A percentile compares a stretch with the other conserved stretches of the same genome.
Evolutionary conservation across 345 rosid genomes (phyloP).

Genomic region (Isatis tinctoria): DNA sequence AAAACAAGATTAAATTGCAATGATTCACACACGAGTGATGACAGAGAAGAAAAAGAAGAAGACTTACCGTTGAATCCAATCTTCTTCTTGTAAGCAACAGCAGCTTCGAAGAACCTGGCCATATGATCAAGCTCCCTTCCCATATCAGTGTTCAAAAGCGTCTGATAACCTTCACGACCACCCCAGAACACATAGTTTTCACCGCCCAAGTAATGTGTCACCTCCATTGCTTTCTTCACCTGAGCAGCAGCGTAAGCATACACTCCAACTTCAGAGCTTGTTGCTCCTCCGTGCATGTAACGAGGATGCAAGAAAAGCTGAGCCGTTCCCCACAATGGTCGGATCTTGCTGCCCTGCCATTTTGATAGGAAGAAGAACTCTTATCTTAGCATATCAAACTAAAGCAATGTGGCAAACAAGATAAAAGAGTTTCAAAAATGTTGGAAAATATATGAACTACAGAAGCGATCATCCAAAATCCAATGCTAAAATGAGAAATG

Average conservation of each 20-base stretch:
- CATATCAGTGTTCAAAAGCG: conserved; percentile 94
- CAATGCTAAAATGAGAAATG: neutral
- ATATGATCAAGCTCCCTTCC: conserved; percentile 87
- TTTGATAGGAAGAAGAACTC: neutral
- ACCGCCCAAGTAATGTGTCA: conserved; percentile 92
- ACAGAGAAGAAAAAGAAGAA: neutral
- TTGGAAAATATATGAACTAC: neutral
- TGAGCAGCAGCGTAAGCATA: conserved; percentile 98
- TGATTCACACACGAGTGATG: neutral
- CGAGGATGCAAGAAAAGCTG: conserved; percentile 94
- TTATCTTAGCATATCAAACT: conserved; percentile 11
- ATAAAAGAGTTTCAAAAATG: neutral
- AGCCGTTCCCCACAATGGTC: conserved; percentile 94
- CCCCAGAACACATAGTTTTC: conserved; percentile 99
- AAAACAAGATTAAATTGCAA: neutral
- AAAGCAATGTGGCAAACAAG: neutral
- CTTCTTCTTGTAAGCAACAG: conserved; percentile 90
- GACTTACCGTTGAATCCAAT: conserved; percentile 84
- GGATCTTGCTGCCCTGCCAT: conserved; percentile 68
- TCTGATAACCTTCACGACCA: conserved; percentile 97
- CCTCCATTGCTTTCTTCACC: conserved; percentile 97
- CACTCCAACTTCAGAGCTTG: conserved; percentile 83
- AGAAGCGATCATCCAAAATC: neutral
- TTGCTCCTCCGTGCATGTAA: conserved; percentile 97
- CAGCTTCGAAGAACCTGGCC: conserved; percentile 80